A percentile compares a stretch with the other conserved stretches of the same genome.
phyloP scores from a whole-genome alignment of 306 rosid genomes.

The Oxytropis ochrocephala region DNA sequence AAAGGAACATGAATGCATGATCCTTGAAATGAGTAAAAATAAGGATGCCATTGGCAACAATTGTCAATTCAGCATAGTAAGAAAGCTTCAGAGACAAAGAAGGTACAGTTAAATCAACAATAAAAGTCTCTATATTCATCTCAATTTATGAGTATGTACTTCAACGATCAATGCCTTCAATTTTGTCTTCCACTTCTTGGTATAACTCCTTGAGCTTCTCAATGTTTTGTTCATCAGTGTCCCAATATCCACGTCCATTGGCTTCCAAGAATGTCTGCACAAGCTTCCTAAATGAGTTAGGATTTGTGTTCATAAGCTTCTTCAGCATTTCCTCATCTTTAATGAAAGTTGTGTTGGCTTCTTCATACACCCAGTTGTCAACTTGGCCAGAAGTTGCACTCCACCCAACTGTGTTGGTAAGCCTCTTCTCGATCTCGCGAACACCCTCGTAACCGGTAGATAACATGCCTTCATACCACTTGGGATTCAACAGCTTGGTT shows the following conservation, averaged over 20 bases:
- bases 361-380: constrained; percentile 99
- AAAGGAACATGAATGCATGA: constrained; percentile 19
- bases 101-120: constrained; percentile 25
- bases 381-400: constrained; percentile 99
- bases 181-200: constrained; percentile 92
- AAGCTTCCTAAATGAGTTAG: constrained; percentile 91
- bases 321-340: constrained; percentile 88
- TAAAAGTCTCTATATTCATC: constrained; percentile 20
- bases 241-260: constrained; percentile 98
- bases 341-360: constrained; percentile 93
- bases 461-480: constrained; percentile 99
- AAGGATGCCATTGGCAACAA: constrained; percentile 10
- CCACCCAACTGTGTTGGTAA: constrained; percentile 97
- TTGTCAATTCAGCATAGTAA: not conserved
- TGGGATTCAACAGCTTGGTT: constrained; percentile 89
- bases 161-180: constrained; percentile 87
- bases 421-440: constrained; percentile 94
- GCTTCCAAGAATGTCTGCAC: constrained; percentile 96
- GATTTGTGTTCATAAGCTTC: constrained; percentile 81
- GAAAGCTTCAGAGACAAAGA: not conserved
- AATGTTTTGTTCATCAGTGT: constrained; percentile 74
- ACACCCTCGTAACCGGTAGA: constrained; percentile 91
- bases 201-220: constrained; percentile 79
- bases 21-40: constrained; percentile 33
- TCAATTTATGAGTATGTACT: constrained; percentile 5